Conservation (phyloP, 2,329 filamentous ascomycete genomes). For the Cyclaneusma minus region DNA sequence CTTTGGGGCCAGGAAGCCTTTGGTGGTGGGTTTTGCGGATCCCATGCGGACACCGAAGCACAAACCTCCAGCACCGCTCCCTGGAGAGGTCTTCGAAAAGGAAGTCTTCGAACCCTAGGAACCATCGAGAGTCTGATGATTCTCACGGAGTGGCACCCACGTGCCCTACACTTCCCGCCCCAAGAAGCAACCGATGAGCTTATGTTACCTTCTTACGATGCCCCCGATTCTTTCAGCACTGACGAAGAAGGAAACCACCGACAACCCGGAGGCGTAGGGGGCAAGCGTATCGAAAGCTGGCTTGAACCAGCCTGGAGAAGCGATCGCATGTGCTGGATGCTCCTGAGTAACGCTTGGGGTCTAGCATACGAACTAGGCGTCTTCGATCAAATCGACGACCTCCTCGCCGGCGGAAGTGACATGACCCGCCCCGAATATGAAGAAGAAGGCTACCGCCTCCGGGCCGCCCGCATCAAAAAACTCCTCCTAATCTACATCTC, state of each 20-base stretch:
- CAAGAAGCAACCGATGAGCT: conserved; percentile 59
- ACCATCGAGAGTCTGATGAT: conserved; percentile 92
- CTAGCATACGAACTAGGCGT: conserved; percentile 89
- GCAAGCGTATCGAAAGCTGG: conserved; percentile 84
- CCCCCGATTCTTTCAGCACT: conserved; percentile 24
- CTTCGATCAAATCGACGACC: conserved; percentile 76
- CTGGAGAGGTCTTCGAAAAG: conserved; percentile 55
- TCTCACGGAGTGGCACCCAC: conserved; percentile 92
- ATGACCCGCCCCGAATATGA: conserved; percentile 52
- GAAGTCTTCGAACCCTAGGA: conserved; percentile 74
- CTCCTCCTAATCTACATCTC: conserved; percentile 82
- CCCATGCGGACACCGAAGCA: conserved; percentile 40
- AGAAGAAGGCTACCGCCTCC: conserved; percentile 61
- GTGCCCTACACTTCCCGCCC: conserved; percentile 84
- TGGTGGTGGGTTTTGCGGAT: conserved; percentile 71
- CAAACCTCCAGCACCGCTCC: conserved; percentile 54
- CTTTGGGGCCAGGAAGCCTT: conserved; percentile 96
- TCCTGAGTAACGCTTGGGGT: conserved; percentile 79
- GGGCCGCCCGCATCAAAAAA: conserved; percentile 69
- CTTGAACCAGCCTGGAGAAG: conserved; percentile 90
- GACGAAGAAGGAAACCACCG: conserved; percentile 24
- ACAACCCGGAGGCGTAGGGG: conserved; percentile 49
- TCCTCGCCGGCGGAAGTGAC: conserved; percentile 39
- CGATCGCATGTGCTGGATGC: conserved; percentile 96
- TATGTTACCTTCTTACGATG: conserved; percentile 43